These are phyloP conservation scores for Anacardium occidentale DNA, from an alignment of 345 rosid genomes.

Conservation along the genomic window DNA sequence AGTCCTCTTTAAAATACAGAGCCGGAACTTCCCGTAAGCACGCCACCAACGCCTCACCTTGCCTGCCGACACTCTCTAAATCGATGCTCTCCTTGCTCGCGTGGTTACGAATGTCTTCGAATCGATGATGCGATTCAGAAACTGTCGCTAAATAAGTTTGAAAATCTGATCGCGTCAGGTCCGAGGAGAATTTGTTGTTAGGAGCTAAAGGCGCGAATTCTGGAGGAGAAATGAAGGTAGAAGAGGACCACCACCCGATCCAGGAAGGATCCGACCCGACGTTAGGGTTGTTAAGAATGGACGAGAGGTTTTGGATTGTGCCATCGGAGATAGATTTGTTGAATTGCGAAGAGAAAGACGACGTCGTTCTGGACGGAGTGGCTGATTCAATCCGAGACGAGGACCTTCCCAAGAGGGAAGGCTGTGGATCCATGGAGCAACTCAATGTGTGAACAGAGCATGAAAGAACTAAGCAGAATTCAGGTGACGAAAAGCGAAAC, in stretches of 20 bases:
- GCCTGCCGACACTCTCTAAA: conserved; percentile 49
- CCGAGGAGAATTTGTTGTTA: conserved; percentile 44
- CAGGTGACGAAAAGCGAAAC: background rate
- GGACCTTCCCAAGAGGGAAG: conserved; percentile 16
- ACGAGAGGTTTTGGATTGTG: conserved; percentile 61
- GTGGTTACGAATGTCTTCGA: conserved; percentile 83
- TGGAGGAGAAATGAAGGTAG: conserved; percentile 60
- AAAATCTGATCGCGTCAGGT: conserved; percentile 79
- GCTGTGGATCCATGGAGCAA: conserved; percentile 7
- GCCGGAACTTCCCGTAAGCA: conserved; percentile 92
- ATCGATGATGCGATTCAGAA: conserved; percentile 66
- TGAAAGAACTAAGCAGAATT: background rate
- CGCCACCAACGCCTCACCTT: conserved; percentile 87
- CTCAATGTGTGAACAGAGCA: conserved; percentile 1
- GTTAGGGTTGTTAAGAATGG: conserved; percentile 86
- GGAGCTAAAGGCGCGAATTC: conserved; percentile 75
- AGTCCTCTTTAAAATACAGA: conserved; percentile 85
- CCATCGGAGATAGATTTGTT: conserved; percentile 57
- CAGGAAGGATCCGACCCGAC: conserved; percentile 74
- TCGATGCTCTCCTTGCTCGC: conserved; percentile 49
- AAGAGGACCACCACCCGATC: conserved; percentile 84
- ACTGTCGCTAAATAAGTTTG: conserved; percentile 57
- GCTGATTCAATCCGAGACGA: background rate
- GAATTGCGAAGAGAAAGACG: conserved; percentile 26
- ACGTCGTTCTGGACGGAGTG: conserved; percentile 15